A percentile compares a stretch with the other conserved stretches of the same genome.
These are phyloP conservation scores for Lichina pygmaea DNA, from an alignment of 495 filamentous ascomycete species.

Conservation along the genomic window DNA sequence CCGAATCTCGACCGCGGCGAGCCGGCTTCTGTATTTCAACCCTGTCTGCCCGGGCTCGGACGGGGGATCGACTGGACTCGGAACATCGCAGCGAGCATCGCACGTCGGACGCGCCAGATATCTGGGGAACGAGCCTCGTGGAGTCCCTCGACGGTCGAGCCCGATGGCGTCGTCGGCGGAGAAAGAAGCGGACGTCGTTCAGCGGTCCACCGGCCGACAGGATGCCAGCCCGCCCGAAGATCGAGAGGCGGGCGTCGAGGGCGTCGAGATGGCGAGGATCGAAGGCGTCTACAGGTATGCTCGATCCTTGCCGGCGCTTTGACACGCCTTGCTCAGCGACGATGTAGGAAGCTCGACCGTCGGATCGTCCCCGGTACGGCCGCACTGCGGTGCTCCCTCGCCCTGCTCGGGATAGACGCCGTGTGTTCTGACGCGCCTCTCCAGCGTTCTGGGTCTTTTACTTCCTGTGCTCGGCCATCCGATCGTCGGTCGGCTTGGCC, in stretches of 20 bases:
- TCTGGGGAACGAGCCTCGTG: too few relatives aligned
- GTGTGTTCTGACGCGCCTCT: not conserved
- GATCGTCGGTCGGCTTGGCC: conserved; percentile 70
- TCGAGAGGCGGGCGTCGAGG: conserved; percentile 14
- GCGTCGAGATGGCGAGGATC: conserved; percentile 23
- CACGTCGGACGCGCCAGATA: too few relatives aligned
- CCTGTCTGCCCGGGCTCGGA: too few relatives aligned
- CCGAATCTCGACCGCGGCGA: too few relatives aligned
- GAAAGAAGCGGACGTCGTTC: too few relatives aligned
- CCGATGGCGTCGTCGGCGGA: too few relatives aligned
- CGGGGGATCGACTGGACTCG: too few relatives aligned
- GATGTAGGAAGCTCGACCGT: conserved; percentile 42
- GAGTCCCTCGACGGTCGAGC: too few relatives aligned
- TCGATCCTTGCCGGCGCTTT: not conserved
- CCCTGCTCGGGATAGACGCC: not conserved
- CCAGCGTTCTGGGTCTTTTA: conserved; percentile 77
- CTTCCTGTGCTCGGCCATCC: conserved; percentile 75
- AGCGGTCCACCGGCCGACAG: not conserved
- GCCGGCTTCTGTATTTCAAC: too few relatives aligned
- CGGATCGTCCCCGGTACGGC: conserved; percentile 48
- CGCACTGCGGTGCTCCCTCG: not conserved
- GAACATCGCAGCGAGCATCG: too few relatives aligned
- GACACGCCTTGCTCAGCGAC: not conserved
- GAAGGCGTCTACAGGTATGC: conserved; percentile 35
- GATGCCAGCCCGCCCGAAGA: conserved; percentile 7